A percentile compares a stretch with the other conserved stretches of the same genome.
These are phyloP conservation scores for Acrocalymma vagum DNA, from an alignment of 2,329 filamentous ascomycete genomes.

Conservation along the genomic window DNA sequence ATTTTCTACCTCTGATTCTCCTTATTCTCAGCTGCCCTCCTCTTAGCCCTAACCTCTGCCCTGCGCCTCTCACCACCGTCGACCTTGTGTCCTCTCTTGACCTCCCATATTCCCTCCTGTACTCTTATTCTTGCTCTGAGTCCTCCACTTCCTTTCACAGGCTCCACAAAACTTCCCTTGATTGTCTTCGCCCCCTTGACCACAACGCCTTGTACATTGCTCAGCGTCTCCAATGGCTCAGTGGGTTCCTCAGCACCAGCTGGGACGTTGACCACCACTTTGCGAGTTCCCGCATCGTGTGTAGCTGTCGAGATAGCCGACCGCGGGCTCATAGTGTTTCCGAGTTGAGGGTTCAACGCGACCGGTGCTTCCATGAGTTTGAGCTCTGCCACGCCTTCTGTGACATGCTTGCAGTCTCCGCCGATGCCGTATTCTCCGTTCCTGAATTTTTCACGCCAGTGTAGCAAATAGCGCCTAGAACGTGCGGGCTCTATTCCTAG, in stretches of 20 bases:
- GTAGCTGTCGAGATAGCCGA: slow-evolving; percentile 58
- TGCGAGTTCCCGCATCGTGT: slow-evolving; percentile 62
- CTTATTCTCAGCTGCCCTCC: slow-evolving; percentile 78
- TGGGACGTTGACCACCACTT: slow-evolving; percentile 68
- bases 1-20: slow-evolving; percentile 61
- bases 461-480: slow-evolving; percentile 81
- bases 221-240: slow-evolving; percentile 58
- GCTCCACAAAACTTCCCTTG: slow-evolving; percentile 76
- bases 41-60: slow-evolving; percentile 87
- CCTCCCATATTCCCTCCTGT: slow-evolving; percentile 93
- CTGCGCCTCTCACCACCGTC: slow-evolving; percentile 94
- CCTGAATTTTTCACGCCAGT: slow-evolving; percentile 87
- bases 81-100: slow-evolving; percentile 85
- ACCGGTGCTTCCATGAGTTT: slow-evolving; percentile 64
- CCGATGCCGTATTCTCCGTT: slow-evolving; percentile 81
- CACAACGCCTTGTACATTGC: slow-evolving; percentile 70
- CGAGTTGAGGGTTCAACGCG: slow-evolving; percentile 33
- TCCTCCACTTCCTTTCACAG: slow-evolving; percentile 68
- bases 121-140: slow-evolving; percentile 72
- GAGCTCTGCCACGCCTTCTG: slow-evolving; percentile 65
- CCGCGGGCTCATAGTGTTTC: slow-evolving; percentile 32
- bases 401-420: slow-evolving; percentile 79
- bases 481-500: slow-evolving; percentile 88
- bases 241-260: slow-evolving; percentile 46
- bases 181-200: slow-evolving; percentile 75